A percentile compares a stretch with the other conserved stretches of the same genome.
These are phyloP conservation scores for Sugiyamaella pinicola DNA, from an alignment of 1,139 yeast genomes.

Conservation along the genomic window DNA sequence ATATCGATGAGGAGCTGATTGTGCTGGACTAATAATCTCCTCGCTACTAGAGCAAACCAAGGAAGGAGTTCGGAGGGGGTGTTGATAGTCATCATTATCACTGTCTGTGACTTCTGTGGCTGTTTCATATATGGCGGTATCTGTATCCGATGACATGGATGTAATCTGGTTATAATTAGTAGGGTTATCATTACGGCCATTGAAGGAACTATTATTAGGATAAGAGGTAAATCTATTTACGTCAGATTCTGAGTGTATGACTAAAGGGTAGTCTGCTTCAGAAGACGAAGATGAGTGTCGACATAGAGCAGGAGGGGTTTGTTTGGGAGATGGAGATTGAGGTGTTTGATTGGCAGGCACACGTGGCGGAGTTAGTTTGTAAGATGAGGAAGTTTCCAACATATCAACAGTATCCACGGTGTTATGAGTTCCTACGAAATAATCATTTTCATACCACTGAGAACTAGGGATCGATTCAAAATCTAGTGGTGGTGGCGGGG, in stretches of 20 bases:
- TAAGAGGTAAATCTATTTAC: too few species aligned
- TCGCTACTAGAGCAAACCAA: neutral
- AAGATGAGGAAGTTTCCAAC: too few species aligned
- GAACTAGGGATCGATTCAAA: slow-evolving; percentile 24
- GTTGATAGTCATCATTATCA: slow-evolving; percentile 1
- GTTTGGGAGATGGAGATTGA: neutral
- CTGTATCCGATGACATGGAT: slow-evolving; percentile 7
- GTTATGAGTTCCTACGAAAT: neutral
- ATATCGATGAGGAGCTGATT: slow-evolving; percentile 1
- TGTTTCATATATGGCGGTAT: slow-evolving; percentile 16
- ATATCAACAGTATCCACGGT: too few species aligned
- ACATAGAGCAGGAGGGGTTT: neutral
- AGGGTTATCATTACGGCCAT: slow-evolving; percentile 17
- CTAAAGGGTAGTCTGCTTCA: too few species aligned
- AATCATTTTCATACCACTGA: slow-evolving; percentile 28
- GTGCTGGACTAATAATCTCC: neutral
- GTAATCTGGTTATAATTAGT: neutral
- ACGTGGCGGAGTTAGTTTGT: too few species aligned
- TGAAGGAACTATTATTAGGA: slow-evolving; percentile 22
- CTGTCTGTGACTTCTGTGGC: slow-evolving; percentile 20
- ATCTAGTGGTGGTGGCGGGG: neutral
- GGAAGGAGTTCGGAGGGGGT: neutral
- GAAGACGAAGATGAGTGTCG: too few species aligned
- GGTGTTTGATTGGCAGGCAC: too few species aligned
- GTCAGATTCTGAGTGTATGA: too few species aligned